Evolutionary conservation across 306 rosid genomes (phyloP), one percentile per base, ranked within the genome.

Genomic region (Sechiopsis laciniata): DNA sequence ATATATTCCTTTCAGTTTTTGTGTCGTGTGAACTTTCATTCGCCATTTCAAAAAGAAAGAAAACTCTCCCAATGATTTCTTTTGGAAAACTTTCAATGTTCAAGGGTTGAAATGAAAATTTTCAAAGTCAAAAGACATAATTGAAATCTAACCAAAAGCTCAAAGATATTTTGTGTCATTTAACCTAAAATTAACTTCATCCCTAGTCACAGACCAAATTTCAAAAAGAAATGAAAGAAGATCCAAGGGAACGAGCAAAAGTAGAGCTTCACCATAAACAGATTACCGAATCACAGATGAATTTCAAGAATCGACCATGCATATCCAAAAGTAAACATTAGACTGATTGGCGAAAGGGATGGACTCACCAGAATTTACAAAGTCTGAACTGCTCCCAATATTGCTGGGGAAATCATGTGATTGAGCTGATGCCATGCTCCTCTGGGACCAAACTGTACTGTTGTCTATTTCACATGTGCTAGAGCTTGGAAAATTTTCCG

Each of bases 291-390:
- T 26, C 29, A 2, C 14, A 37, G 42, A 37, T 29, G 19, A 60
- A n/a, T 24, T 60, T 29, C n/a, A 60, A 29, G 66, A 60, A 60
- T 22, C 10, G 42, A 60, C 66, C 7, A 40, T 59, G 42, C 42
- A 26, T 26, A 60, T 60, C 67, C 40, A 29, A 29, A 58, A 7
- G 24, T 2, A 40, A 65, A 42, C 32, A 65, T 65, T 16, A 65
- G 29, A 42, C 24, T 8, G 69, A 35, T 63, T 62, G 46, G 35
- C 12, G 26, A 64, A 0, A 13, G 52, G 56, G 55, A 20, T 21
- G 61, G 74, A 86, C 89, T 80, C 85, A 83, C 98, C 97, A 71
- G 89, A 87, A 80, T 90, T 90, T 78, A 90, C 86, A 77, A 80
- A 88, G 78, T 82, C 95, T 46, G 87, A 77, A 80, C 84, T 79